phyloP scores from a whole-genome alignment of 345 rosid genomes.

The Syzygium jambos region DNA sequence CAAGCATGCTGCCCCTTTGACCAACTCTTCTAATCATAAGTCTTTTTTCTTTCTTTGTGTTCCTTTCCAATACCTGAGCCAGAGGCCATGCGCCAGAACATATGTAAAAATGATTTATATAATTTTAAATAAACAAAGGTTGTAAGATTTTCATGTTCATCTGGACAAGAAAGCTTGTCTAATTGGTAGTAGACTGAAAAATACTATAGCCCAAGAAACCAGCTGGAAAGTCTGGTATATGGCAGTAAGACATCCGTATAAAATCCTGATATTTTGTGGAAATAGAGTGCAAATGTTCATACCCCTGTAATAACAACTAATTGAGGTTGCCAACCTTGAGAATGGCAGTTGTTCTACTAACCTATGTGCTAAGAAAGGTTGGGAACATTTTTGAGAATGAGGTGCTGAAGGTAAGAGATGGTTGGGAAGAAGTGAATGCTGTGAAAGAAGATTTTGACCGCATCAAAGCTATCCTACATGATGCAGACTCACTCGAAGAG shows the following conservation, averaged over 20 bases:
- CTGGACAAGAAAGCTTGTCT: neutral
- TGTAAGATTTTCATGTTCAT: neutral
- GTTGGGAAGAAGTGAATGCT: slow-evolving; percentile 10
- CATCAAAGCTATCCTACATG: slow-evolving; percentile 14
- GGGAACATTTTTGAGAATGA: slow-evolving; percentile 3
- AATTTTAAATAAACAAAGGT: neutral
- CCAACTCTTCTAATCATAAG: neutral
- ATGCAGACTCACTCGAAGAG: slow-evolving; percentile 16
- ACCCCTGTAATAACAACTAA: neutral
- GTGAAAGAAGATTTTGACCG: slow-evolving; percentile 19
- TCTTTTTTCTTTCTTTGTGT: neutral
- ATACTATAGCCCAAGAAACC: neutral
- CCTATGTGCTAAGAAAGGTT: slow-evolving; percentile 11
- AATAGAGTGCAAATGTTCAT: neutral
- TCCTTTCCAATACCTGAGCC: neutral
- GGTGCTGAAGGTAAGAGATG: slow-evolving; percentile 5
- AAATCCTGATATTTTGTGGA: neutral
- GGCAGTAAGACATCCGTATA: neutral
- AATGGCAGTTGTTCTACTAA: slow-evolving; percentile 22
- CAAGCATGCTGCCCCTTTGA: neutral
- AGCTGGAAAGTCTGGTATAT: neutral
- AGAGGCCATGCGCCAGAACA: neutral
- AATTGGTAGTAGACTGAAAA: neutral
- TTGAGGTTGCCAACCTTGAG: neutral
- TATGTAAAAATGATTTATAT: neutral